These are phyloP conservation scores for Stagonosporopsis chrysanthemi DNA, from an alignment of 2,329 filamentous ascomycete species.

Conservation along the genomic window DNA sequence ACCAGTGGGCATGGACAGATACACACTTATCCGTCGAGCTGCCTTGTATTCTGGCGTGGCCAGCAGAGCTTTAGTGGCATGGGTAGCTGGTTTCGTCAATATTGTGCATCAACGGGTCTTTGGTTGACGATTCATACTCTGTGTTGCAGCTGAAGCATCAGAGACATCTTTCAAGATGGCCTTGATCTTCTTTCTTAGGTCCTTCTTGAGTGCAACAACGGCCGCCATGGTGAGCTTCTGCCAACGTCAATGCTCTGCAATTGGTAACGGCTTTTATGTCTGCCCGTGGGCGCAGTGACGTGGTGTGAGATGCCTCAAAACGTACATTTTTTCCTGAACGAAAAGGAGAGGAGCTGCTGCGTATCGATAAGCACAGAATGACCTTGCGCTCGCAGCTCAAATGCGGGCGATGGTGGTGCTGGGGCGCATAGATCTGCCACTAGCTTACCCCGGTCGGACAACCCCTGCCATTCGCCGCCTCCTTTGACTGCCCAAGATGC, in stretches of 20 bases:
- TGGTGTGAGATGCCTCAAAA: not conserved
- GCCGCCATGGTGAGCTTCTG: conserved; percentile 51
- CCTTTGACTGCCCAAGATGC: conserved; percentile 28
- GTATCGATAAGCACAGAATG: conserved; percentile 19
- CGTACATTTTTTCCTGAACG: not conserved
- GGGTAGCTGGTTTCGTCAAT: conserved; percentile 61
- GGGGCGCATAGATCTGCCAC: conserved; percentile 38
- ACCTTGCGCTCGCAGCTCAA: not conserved
- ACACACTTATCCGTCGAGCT: conserved; percentile 81
- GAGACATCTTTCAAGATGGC: conserved; percentile 67
- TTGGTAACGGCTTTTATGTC: conserved; percentile 2
- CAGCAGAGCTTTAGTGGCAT: conserved; percentile 70
- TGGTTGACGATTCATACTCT: conserved; percentile 66
- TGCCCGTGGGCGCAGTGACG: not conserved
- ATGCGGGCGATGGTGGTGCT: conserved; percentile 26
- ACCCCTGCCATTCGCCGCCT: conserved; percentile 31
- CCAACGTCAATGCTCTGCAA: conserved; percentile 19
- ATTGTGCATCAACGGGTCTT: not conserved
- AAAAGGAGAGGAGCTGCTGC: not conserved
- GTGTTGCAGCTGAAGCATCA: conserved; percentile 67
- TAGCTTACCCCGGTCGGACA: conserved; percentile 25
- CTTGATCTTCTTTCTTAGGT: conserved; percentile 75
- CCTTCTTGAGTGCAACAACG: conserved; percentile 75
- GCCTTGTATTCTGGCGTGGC: conserved; percentile 76
- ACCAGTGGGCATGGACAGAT: conserved; percentile 88